Evolutionary conservation across 192 early-diverging fungal species (phyloP), one percentile per base, ranked within the genome.

Genomic region (Coemansia sp.): DNA sequence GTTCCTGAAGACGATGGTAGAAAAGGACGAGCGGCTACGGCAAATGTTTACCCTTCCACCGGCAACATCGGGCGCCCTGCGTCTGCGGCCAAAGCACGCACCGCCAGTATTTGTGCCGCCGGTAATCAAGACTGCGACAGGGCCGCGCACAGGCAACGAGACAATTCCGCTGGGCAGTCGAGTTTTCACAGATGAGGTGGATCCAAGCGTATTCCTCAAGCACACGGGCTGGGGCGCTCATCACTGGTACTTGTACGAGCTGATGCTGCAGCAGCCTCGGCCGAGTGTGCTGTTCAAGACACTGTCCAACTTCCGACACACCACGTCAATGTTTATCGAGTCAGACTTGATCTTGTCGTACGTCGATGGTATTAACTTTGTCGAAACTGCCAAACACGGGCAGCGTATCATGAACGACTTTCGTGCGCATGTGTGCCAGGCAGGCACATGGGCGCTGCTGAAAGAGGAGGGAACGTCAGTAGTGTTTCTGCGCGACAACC

Each of bases 391-490:
- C 8, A 71, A 57, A 55, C 65, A 68, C 11, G 79, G 73, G 0
- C 65, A 62, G 37, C 67, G 61, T 23, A 65, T 76, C 14, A 44
- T 82, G 62, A 61, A 50, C 64, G 74, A 76, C 47, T 77, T 82
- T 34, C 74, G 79, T 14, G 74, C 73, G 9, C 64, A 74, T 37
- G 67, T 82, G 21, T 73, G 73, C 28, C 66, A 73, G 48, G 46
- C 57, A 4, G 79, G 74, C 23, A 77, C 73, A 4, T 82, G 79
- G 79, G 79, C 71, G 23, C 59, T 77, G 59, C 54, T 75, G n/a
- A 56, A 56, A 15, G 70, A 75, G 40, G 47, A 68, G 19, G 60
- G 36, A 12, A 51, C 49, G 20, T 75, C 78, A 22, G 62, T 82
- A 19, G 74, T 77, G 42, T 82, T 82, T 62, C 40, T 82, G 64